Percentiles rank a stretch among this genome's conserved stretches.
Conservation (phyloP, 2,329 filamentous ascomycete species). For the Podosphaera leucotricha region DNA sequence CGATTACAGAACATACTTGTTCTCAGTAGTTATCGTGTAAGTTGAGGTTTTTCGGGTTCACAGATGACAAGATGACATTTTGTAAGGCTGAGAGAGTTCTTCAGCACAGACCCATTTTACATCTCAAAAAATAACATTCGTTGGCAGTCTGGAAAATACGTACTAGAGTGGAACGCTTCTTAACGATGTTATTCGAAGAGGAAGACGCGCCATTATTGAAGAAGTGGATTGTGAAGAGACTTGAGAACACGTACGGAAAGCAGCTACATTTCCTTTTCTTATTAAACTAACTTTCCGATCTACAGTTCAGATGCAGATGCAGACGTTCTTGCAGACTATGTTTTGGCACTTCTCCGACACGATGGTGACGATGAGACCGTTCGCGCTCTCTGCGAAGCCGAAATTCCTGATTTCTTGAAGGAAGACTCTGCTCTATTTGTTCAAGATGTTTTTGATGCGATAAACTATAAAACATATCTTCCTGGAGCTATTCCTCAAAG, state of each 20-base stretch:
- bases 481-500: conserved; percentile 24
- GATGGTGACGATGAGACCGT: conserved; percentile 43
- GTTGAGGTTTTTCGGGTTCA: no score
- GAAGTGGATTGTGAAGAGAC: conserved; percentile 53
- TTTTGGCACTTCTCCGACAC: conserved; percentile 51
- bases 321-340: conserved; percentile 64
- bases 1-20: no score
- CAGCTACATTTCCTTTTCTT: not conserved
- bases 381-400: conserved; percentile 41
- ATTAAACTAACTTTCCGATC: conserved; percentile 1
- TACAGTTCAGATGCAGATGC: conserved; percentile 53
- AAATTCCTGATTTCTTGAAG: conserved; percentile 53
- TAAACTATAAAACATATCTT: conserved; percentile 36
- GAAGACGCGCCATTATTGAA: conserved; percentile 41
- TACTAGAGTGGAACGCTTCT: not conserved
- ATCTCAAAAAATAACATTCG: not conserved
- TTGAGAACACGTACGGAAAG: conserved; percentile 44
- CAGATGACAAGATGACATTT: no score
- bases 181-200: conserved; percentile 35
- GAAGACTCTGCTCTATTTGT: conserved; percentile 43
- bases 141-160: not conserved
- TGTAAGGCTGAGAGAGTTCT: not conserved
- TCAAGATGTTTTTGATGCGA: conserved; percentile 43
- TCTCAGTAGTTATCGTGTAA: no score
- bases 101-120: not conserved